These are phyloP conservation scores for Trifolium repens DNA, from an alignment of 306 rosid species.

Conservation along the genomic window DNA sequence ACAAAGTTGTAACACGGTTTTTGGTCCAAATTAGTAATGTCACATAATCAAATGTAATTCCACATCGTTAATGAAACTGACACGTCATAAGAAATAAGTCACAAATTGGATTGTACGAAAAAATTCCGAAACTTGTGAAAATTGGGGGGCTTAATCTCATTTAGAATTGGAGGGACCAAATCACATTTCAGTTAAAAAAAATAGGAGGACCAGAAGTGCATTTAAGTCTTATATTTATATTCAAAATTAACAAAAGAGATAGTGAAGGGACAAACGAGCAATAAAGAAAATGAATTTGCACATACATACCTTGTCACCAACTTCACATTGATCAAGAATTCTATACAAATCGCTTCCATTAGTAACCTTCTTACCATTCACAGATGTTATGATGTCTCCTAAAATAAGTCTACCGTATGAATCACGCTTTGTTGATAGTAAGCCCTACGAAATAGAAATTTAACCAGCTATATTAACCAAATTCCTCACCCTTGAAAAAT, in stretches of 20 bases:
- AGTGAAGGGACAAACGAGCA: background rate
- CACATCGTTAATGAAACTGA: too few species aligned
- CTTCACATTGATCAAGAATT: slow-evolving; percentile 95
- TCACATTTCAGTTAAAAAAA: too few species aligned
- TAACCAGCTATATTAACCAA: slow-evolving; percentile 27
- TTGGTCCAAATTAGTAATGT: too few species aligned
- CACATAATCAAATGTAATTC: too few species aligned
- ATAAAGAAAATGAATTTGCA: slow-evolving; percentile 6
- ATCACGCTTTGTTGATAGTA: slow-evolving; percentile 89
- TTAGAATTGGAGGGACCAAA: too few species aligned
- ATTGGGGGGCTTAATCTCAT: too few species aligned
- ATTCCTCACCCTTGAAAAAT: slow-evolving; percentile 21
- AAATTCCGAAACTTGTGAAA: too few species aligned
- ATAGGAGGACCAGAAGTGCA: too few species aligned
- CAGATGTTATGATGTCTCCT: slow-evolving; percentile 95
- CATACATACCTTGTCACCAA: slow-evolving; percentile 82
- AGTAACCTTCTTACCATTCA: slow-evolving; percentile 79
- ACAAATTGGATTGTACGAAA: too few species aligned
- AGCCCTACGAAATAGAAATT: slow-evolving; percentile 62
- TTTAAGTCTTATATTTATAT: too few species aligned
- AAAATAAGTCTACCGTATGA: slow-evolving; percentile 88
- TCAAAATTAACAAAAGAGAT: background rate
- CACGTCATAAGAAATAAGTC: too few species aligned
- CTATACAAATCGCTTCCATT: slow-evolving; percentile 97
- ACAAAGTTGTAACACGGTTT: too few species aligned